Conservation (phyloP, 2,329 filamentous ascomycete genomes). For the Xylaria sp. region DNA sequence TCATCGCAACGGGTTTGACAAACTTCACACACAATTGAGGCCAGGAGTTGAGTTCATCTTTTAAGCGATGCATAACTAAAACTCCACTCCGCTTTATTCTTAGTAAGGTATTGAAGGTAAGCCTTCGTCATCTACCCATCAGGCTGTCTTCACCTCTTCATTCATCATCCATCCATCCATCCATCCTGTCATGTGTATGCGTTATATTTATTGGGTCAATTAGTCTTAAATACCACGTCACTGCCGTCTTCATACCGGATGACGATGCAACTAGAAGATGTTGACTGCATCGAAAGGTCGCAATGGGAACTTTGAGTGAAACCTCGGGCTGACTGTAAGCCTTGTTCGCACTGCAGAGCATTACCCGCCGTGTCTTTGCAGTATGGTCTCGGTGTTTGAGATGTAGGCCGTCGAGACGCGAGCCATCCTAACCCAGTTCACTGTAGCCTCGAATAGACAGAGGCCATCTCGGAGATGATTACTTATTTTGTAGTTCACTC, state of each 20-base stretch:
- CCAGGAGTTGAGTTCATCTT: background rate
- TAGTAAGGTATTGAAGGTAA: background rate
- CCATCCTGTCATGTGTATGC: background rate
- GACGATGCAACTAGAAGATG: background rate
- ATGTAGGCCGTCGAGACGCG: background rate
- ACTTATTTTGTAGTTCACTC: background rate
- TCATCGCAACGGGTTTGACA: background rate
- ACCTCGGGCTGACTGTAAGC: background rate
- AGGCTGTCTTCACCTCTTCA: too few relatives aligned
- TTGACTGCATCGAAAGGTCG: slow-evolving; percentile 11
- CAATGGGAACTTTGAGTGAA: background rate
- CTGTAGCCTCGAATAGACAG: background rate
- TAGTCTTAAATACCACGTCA: background rate
- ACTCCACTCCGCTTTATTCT: background rate
- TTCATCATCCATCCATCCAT: background rate
- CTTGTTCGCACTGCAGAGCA: background rate
- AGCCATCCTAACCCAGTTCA: background rate
- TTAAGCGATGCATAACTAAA: background rate
- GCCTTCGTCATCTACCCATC: background rate
- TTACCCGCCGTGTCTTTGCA: background rate
- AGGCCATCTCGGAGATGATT: background rate
- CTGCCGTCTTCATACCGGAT: background rate
- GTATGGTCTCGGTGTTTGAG: background rate
- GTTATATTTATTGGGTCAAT: background rate
- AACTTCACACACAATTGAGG: background rate